Evolutionary conservation across 768 basidiomycete genomes (phyloP).

Genomic region (Mycena albidolilacea): DNA sequence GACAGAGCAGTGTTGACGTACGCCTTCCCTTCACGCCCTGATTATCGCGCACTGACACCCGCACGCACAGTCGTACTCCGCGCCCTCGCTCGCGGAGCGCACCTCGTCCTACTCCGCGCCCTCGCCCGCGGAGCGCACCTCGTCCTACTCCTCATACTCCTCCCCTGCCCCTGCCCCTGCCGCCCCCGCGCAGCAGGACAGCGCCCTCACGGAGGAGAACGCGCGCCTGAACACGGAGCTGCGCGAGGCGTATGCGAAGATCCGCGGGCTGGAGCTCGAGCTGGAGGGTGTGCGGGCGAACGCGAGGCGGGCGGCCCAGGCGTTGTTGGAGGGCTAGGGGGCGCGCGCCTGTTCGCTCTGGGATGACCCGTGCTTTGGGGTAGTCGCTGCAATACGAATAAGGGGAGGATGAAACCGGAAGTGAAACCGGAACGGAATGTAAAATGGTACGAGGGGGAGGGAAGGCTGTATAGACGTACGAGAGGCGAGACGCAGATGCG

Average conservation of each 20-base stretch:
- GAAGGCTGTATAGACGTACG: too few relatives aligned
- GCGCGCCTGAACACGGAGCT: conserved; percentile 74
- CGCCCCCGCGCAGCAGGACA: conserved; percentile 23
- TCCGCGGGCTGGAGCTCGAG: conserved; percentile 87
- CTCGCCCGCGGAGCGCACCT: conserved; percentile 9
- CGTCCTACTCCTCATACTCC: conserved; percentile 26
- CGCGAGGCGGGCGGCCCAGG: conserved; percentile 81
- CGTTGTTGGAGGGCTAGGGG: conserved; percentile 58
- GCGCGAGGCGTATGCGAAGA: conserved; percentile 85
- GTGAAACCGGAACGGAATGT: too few relatives aligned
- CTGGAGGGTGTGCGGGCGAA: conserved; percentile 83
- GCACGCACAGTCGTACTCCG: conserved; percentile 15
- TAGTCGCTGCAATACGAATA: too few relatives aligned
- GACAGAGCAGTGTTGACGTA: conserved; percentile 49
- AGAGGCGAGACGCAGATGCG: not conserved
- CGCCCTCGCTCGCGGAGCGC: not conserved
- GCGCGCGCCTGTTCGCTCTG: not conserved
- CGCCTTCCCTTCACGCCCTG: conserved; percentile 28
- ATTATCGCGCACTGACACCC: not conserved
- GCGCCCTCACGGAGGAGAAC: conserved; percentile 69
- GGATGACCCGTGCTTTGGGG: too few relatives aligned
- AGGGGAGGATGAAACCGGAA: too few relatives aligned
- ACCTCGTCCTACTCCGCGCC: conserved; percentile 24
- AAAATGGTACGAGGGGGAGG: too few relatives aligned
- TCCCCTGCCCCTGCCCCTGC: conserved; percentile 1